phyloP scores from a whole-genome alignment of 305 asterid species.

The Fraxinus ornus region DNA sequence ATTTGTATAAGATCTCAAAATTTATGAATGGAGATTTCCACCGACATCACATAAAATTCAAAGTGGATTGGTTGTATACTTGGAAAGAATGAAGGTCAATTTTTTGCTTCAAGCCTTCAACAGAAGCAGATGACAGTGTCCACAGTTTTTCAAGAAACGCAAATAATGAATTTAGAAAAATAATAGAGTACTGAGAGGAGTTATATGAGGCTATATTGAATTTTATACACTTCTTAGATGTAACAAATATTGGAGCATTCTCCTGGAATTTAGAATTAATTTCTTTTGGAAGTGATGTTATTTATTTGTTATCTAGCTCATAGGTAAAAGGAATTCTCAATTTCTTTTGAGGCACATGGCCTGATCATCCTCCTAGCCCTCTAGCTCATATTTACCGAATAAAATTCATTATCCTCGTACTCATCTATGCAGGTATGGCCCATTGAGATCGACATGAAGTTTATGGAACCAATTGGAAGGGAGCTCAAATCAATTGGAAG shows the following conservation, averaged over 20 bases:
- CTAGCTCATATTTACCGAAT: background rate
- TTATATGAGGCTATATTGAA: background rate
- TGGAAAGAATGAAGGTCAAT: background rate
- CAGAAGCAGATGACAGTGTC: background rate
- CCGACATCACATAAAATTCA: background rate
- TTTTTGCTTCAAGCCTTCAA: background rate
- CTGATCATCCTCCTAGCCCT: background rate
- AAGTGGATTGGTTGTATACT: background rate
- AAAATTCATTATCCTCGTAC: background rate
- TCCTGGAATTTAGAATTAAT: background rate
- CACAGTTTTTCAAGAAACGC: background rate
- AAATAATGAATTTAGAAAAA: background rate
- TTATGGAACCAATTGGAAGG: conserved; percentile 87
- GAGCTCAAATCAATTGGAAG: conserved; percentile 77
- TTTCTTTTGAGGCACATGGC: background rate
- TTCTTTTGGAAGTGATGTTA: background rate
- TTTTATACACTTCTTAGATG: background rate
- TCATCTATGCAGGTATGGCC: conserved; percentile 78
- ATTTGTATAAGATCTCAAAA: background rate
- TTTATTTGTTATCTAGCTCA: background rate
- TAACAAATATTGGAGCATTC: background rate
- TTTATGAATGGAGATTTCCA: background rate
- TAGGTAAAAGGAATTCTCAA: background rate
- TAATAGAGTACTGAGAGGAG: background rate
- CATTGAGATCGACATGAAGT: conserved; percentile 79